A percentile compares a stretch with the other conserved stretches of the same genome.
phyloP scores from a whole-genome alignment of 2,329 filamentous ascomycete species.

The Colletotrichum salicis region DNA sequence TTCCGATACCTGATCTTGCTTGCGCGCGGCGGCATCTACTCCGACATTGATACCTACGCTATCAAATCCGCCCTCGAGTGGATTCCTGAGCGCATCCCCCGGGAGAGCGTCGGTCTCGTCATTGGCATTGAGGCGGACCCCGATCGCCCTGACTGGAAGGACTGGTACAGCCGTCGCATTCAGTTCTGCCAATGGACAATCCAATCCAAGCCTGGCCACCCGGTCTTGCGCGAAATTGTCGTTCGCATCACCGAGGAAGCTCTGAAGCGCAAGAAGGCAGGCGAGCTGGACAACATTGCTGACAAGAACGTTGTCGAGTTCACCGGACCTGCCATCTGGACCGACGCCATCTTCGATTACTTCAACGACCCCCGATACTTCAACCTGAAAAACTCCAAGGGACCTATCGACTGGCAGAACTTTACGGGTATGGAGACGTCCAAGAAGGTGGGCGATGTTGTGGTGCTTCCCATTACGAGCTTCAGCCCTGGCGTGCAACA shows the following conservation, averaged over 20 bases:
- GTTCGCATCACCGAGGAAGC: conserved; percentile 86
- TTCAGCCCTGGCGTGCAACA: conserved; percentile 95
- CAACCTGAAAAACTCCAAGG: conserved; percentile 76
- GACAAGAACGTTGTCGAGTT: conserved; percentile 89
- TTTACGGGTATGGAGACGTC: conserved; percentile 88
- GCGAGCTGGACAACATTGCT: conserved; percentile 65
- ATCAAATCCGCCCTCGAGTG: conserved; percentile 86
- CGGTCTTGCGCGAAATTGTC: conserved; percentile 88
- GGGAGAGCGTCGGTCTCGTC: conserved; percentile 83
- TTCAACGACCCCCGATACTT: conserved; percentile 94
- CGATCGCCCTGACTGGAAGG: conserved; percentile 88
- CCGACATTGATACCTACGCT: conserved; percentile 90
- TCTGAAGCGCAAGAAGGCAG: conserved; percentile 75
- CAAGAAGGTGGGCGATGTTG: conserved; percentile 91
- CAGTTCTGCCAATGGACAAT: conserved; percentile 99
- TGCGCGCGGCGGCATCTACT: conserved; percentile 76
- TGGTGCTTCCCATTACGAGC: conserved; percentile 94
- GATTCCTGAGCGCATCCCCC: conserved; percentile 83
- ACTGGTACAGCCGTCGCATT: conserved; percentile 96
- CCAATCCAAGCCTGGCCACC: conserved; percentile 93
- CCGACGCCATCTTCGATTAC: conserved; percentile 89
- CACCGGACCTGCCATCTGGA: conserved; percentile 95
- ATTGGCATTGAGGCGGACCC: conserved; percentile 97
- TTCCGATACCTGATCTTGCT: conserved; percentile 78
- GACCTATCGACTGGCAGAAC: conserved; percentile 83